These are phyloP conservation scores for Alternaria viburni DNA, from an alignment of 2,329 filamentous ascomycete species.

Conservation along the genomic window DNA sequence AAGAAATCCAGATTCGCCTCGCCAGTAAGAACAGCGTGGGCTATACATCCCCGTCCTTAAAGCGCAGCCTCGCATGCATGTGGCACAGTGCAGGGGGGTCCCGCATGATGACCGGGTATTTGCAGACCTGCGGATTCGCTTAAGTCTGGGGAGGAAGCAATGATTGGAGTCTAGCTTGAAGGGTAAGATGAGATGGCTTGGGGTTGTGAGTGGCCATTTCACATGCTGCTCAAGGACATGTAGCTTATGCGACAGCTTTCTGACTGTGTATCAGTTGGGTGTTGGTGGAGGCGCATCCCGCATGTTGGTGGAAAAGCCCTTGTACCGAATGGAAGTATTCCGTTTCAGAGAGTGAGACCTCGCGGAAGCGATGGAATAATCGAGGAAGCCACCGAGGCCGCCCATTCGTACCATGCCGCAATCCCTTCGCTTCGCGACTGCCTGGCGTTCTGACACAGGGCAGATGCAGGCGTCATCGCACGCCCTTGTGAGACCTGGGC, in stretches of 20 bases:
- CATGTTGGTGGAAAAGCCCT: constrained; percentile 2
- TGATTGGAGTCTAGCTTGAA: background rate
- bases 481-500: background rate
- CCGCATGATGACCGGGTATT: constrained; percentile 21
- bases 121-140: constrained; percentile 10
- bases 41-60: constrained; percentile 4
- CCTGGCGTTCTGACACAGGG: background rate
- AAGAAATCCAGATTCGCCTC: background rate
- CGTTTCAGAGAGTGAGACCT: background rate
- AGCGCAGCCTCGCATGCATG: constrained; percentile 5
- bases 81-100: constrained; percentile 10
- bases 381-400: background rate
- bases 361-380: background rate
- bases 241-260: constrained; percentile 1
- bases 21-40: background rate
- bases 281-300: constrained; percentile 5
- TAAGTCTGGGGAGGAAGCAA: background rate
- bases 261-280: constrained; percentile 3
- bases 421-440: constrained; percentile 2
- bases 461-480: background rate
- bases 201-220: background rate
- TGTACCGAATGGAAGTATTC: background rate
- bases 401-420: constrained; percentile 3
- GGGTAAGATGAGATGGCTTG: constrained; percentile 4
- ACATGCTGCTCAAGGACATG: background rate